Base-by-base conservation (phyloP, 148 eudicot species). In the Amaranthus cruentus region DNA sequence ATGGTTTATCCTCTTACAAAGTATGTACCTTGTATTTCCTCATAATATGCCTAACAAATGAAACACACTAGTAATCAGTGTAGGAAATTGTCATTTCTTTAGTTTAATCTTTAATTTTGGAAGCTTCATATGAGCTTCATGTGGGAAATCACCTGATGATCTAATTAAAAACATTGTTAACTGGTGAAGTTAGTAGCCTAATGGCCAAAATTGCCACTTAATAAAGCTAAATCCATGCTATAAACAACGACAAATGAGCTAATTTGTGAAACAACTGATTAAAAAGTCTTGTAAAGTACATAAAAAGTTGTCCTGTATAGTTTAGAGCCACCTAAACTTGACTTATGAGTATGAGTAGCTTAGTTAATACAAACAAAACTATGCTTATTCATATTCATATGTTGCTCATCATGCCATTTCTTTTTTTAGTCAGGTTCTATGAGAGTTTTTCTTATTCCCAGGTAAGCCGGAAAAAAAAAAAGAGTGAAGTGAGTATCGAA, bases 161-260 rank as follows among this genome's bases (percentile, higher is more conserved):
- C 47, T 13, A 10, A 47, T 65, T 65, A 46, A 66, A 28, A 28
- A 28, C 38, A 28, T 28, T 28, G 2, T 28, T 28, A 28, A 28
- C 38, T 28, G 38, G 38, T 28, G 12, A 56, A 75, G 66, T 75
- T 28, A 67, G 55, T 14, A 52, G 69, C 10, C 1, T 12, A 68
- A 46, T 50, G 62, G 70, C 69, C 69, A 66, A 66, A 66, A 14
- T 66, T 65, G 68, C 71, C 70, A 63, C 60, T 74, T 70, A 61
- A 75, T 55, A 5, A 57, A 54, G 11, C 69, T 62, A 64, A 64
- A 18, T 55, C 63, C 74, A 74, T 63, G 70, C 69, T 61, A 79
- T 70, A 51, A 62, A 59, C 77, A 74, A 74, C 68, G 77, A 74
- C 74, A 79, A 73, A 74, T 74, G 69, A 74, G 77, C 66, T 68